Evolutionary conservation across 225 moss, liverwort and hornwort species (phyloP).

Genomic region (Straminergon stramineum): DNA sequence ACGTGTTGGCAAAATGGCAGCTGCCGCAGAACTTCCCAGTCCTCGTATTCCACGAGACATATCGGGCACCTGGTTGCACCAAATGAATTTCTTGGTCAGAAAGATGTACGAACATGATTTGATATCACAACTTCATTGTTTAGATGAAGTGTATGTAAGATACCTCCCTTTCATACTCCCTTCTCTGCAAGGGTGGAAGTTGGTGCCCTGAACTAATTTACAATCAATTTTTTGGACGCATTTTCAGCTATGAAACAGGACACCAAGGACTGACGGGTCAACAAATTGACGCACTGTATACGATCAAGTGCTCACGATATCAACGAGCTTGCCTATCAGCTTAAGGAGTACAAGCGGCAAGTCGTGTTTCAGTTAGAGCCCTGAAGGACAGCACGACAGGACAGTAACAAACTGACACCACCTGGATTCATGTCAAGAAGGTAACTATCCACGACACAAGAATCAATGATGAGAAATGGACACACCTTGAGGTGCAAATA

Average conservation of each 20-base stretch:
- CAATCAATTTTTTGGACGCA: not conserved
- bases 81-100: not conserved
- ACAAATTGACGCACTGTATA: not conserved
- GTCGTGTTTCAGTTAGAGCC: not conserved
- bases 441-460: not conserved
- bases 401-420: not conserved
- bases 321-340: not conserved
- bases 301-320: not conserved
- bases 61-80: slow-evolving; percentile 35
- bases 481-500: not conserved
- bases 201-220: not conserved
- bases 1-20: slow-evolving; percentile 38
- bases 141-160: not conserved
- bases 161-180: not conserved
- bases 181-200: not conserved
- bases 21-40: slow-evolving; percentile 46
- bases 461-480: not conserved
- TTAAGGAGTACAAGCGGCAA: not conserved
- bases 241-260: not conserved
- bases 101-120: not conserved
- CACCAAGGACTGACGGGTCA: not conserved
- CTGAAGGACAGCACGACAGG: not conserved
- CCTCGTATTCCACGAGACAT: slow-evolving; percentile 44
- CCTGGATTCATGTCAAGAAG: slow-evolving; percentile 1
- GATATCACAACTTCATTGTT: not conserved